These are phyloP conservation scores for Trifolium pratense DNA, from an alignment of 306 rosid species.

Conservation along the genomic window DNA sequence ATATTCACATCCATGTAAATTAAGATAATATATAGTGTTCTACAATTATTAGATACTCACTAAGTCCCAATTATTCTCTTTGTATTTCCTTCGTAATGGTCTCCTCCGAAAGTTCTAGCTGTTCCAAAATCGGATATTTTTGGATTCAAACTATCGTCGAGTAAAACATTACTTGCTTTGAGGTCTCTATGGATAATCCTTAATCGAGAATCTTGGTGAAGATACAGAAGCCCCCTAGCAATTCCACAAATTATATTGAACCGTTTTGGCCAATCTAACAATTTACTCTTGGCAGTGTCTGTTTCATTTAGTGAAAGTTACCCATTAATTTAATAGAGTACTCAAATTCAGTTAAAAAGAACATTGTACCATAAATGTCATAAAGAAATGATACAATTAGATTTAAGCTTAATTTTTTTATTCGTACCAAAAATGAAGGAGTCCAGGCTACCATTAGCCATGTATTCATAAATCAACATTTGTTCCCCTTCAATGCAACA, in stretches of 20 bases:
- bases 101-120: too few relatives aligned
- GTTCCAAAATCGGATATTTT: too few relatives aligned
- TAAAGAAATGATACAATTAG: not conserved
- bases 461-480: not conserved
- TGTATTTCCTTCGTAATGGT: too few relatives aligned
- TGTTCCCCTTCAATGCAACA: not conserved
- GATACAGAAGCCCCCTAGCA: not conserved
- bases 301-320: not conserved
- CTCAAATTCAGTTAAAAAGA: not conserved
- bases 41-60: too few relatives aligned
- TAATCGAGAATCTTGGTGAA: not conserved
- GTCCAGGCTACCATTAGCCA: not conserved
- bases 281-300: not conserved
- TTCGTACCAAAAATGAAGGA: not conserved
- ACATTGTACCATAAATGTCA: not conserved
- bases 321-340: not conserved
- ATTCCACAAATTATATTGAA: not conserved
- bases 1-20: too few relatives aligned
- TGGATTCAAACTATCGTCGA: too few relatives aligned
- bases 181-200: not conserved
- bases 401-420: not conserved
- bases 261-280: not conserved
- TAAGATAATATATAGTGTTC: too few relatives aligned
- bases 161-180: too few relatives aligned
- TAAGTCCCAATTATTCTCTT: too few relatives aligned